phyloP scores from a whole-genome alignment of 2,329 filamentous ascomycete species.

The Pseudogymnoascus sp. region DNA sequence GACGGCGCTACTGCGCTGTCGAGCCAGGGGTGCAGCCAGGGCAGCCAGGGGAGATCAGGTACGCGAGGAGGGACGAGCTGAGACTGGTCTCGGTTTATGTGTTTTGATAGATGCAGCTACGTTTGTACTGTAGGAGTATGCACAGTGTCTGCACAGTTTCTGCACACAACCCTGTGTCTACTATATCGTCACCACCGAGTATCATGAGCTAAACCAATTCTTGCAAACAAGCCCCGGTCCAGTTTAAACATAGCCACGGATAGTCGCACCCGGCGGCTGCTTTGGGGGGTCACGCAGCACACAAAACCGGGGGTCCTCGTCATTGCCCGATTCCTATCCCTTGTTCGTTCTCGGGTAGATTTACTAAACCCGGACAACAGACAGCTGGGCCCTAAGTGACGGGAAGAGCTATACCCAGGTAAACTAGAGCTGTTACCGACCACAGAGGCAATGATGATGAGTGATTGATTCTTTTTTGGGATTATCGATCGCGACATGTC shows the following conservation, averaged over 20 bases:
- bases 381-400: background rate
- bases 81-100: background rate
- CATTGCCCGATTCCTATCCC: background rate
- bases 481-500: slow-evolving; percentile 3
- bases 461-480: background rate
- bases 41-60: slow-evolving; percentile 1
- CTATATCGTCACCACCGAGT: background rate
- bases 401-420: background rate
- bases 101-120: background rate
- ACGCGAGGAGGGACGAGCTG: slow-evolving; percentile 3
- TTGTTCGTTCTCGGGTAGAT: slow-evolving; percentile 1
- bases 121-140: background rate
- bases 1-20: background rate
- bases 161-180: background rate
- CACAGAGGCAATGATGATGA: background rate
- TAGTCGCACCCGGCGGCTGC: background rate
- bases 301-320: background rate
- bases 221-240: background rate
- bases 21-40: background rate
- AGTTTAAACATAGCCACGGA: slow-evolving; percentile 6
- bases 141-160: background rate
- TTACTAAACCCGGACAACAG: slow-evolving; percentile 2
- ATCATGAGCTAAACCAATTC: background rate
- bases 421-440: background rate
- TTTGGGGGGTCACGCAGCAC: background rate